Base-by-base conservation (phyloP, 345 rosid species). In the Trapa incisa region DNA sequence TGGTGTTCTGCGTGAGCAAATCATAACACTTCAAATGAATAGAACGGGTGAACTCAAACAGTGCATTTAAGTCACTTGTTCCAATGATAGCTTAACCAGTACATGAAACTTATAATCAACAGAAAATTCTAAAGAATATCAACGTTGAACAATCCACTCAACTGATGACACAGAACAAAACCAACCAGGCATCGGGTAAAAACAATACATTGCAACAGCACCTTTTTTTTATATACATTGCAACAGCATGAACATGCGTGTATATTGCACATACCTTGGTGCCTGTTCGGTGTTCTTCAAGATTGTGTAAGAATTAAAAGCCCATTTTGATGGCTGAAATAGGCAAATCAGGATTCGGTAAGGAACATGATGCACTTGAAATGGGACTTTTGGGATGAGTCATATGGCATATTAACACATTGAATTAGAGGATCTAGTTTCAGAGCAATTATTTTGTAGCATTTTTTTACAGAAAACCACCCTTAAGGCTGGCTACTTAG, bases 271-370 rank as follows among this genome's bases (percentile, higher is more conserved):
- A 50, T 86, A 93, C 98, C 96, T 93, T 61, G 92, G 88, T 61
- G 92, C 98, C 76, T 79, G 92, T 69, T 93, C 96, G 63, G 81
- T 80, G 79, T 74, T 86, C 89, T 90, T 88, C 81, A 93, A 76
- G 69, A 93, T 73, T 2, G 95, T 84, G 75, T 83, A 86, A 8
- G 96, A 88, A 78, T 81, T 90, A 82, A 93, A 90, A 38, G 92
- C 75, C 98, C 97, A 93, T 76, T 86, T 90, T 68, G 82, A 62
- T 76, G 92, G 96, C 96, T 93, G 89, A 72, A 78, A 66, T 29
- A 69, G 60, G 67, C 12, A 66, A 53, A 36, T 14, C 14, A 67
- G 32, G 36, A 66, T 47, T 56, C 36, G 52, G 42, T 47, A 8
- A 37, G 32, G 38, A 67, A 37, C 22, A 38, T 13, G 11, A 52